These are phyloP conservation scores for Penicillium brevicompactum DNA, from an alignment of 2,329 filamentous ascomycete species.

Conservation along the genomic window DNA sequence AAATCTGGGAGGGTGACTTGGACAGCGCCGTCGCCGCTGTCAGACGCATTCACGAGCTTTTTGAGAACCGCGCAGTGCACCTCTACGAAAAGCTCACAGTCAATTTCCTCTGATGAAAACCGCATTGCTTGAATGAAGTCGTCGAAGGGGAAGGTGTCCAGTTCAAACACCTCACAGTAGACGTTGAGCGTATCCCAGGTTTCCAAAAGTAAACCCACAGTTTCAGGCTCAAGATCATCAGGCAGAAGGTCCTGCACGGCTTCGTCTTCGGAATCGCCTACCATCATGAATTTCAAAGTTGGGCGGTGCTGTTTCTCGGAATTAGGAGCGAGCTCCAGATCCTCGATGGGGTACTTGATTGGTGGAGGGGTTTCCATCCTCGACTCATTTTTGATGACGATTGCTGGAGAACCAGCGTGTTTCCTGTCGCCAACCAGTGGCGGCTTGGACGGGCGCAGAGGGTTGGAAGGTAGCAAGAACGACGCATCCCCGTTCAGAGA, in stretches of 20 bases:
- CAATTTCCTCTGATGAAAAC: slow-evolving; percentile 70
- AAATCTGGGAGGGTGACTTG: slow-evolving; percentile 77
- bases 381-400: slow-evolving; percentile 51
- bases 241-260: slow-evolving; percentile 49
- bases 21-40: slow-evolving; percentile 71
- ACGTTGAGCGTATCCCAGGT: slow-evolving; percentile 97
- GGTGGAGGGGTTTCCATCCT: slow-evolving; percentile 69
- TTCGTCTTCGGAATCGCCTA: slow-evolving; percentile 59
- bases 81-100: slow-evolving; percentile 85
- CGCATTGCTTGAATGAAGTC: slow-evolving; percentile 89
- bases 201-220: slow-evolving; percentile 82
- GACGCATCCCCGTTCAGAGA: slow-evolving; percentile 48
- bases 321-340: slow-evolving; percentile 76
- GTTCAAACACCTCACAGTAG: slow-evolving; percentile 90
- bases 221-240: slow-evolving; percentile 71
- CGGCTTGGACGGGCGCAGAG: slow-evolving; percentile 34
- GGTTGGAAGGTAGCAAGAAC: slow-evolving; percentile 37
- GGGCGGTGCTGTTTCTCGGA: slow-evolving; percentile 68
- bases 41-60: slow-evolving; percentile 74
- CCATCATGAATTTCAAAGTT: slow-evolving; percentile 73
- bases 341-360: slow-evolving; percentile 94
- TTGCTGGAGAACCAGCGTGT: slow-evolving; percentile 30
- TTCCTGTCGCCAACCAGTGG: slow-evolving; percentile 38
- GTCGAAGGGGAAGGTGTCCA: slow-evolving; percentile 97
- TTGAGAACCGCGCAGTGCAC: slow-evolving; percentile 91